These are phyloP conservation scores for Pelagophyceae sp. DNA, from an alignment of 352 stramenopile genomes.

Conservation along the genomic window DNA sequence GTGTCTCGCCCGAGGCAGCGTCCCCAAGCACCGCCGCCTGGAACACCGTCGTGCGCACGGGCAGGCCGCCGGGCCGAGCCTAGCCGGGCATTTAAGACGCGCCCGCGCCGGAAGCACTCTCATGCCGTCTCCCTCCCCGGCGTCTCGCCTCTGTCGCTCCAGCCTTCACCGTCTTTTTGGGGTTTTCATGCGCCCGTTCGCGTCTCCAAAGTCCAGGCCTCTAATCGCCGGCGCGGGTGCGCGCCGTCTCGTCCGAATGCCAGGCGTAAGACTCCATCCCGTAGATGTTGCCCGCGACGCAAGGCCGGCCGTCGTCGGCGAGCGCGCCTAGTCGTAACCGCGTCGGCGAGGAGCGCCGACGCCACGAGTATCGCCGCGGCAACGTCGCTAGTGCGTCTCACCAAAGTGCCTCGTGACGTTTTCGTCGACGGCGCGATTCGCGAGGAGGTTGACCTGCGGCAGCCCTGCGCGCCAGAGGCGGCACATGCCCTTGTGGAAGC, in stretches of 20 bases:
- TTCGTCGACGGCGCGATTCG: background rate
- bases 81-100: too few species aligned
- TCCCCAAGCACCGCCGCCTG: background rate
- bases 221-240: too few species aligned
- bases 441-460: slow-evolving; percentile 17
- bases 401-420: background rate
- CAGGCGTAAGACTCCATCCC: slow-evolving; percentile 16
- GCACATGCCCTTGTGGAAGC: slow-evolving; percentile 17
- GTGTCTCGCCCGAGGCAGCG: background rate
- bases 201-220: too few species aligned
- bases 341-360: background rate
- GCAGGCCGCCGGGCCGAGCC: background rate
- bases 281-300: background rate
- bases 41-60: background rate
- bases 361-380: too few species aligned
- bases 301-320: slow-evolving; percentile 10
- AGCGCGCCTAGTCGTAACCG: background rate
- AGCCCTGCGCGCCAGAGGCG: slow-evolving; percentile 14
- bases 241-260: slow-evolving; percentile 4
- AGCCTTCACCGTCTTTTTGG: too few species aligned
- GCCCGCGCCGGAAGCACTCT: too few species aligned
- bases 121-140: too few species aligned
- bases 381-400: too few species aligned
- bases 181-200: too few species aligned
- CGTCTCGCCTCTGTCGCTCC: too few species aligned